Percentiles rank a stretch among this genome's conserved stretches.
phyloP scores from a whole-genome alignment of 345 rosid genomes.

The Gossypium longicalyx region DNA sequence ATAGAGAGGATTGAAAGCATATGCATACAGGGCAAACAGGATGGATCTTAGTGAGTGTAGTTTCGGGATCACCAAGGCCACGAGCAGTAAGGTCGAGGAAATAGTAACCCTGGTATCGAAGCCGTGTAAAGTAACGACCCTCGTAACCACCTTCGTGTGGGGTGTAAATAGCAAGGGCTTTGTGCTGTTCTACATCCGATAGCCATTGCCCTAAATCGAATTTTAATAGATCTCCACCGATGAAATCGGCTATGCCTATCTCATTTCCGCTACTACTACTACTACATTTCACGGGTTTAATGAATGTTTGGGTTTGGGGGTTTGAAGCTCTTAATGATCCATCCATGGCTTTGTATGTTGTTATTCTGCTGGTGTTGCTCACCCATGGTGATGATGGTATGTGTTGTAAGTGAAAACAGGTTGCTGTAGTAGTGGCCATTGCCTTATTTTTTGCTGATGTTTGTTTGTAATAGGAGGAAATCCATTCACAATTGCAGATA shows the following conservation, averaged over 20 bases:
- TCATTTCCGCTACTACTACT: conserved; percentile 22
- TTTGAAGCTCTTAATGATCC: neutral
- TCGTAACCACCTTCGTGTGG: conserved; percentile 97
- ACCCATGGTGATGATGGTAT: neutral
- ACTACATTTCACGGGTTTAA: conserved; percentile 26
- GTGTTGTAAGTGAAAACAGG: neutral
- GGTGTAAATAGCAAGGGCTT: conserved; percentile 75
- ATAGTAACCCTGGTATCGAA: conserved; percentile 69
- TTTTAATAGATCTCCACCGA: conserved; percentile 76
- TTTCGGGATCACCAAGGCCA: conserved; percentile 94
- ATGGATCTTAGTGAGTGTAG: conserved; percentile 76
- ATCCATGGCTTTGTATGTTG: neutral
- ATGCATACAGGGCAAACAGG: conserved; percentile 82
- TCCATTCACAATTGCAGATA: neutral
- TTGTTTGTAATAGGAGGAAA: neutral
- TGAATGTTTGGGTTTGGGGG: neutral
- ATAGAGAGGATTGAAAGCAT: neutral
- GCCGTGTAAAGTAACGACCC: conserved; percentile 78
- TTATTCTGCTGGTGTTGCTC: neutral
- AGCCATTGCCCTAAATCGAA: conserved; percentile 74
- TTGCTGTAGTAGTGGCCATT: neutral
- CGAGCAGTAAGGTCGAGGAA: conserved; percentile 92
- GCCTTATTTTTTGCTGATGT: neutral
- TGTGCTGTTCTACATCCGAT: conserved; percentile 79
- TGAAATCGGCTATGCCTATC: conserved; percentile 54